Evolutionary conservation across 306 rosid species (phyloP), one percentile per base, ranked within the genome.

Genomic region (Cicer judaicum): DNA sequence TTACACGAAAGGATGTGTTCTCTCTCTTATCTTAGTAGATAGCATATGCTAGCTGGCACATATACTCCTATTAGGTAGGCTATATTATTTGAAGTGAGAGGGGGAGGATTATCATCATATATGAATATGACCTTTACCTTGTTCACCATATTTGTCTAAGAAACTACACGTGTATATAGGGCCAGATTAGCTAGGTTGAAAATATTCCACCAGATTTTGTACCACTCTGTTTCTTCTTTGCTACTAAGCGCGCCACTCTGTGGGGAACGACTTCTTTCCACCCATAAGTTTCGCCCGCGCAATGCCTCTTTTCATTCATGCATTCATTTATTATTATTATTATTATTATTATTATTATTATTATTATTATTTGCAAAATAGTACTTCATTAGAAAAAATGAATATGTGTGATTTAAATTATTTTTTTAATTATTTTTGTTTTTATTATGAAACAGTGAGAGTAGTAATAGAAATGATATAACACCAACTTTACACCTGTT

Each of bases 261-360:
- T 70, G 67, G 84, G 82, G 80, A 64, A 82, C 72, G 73, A 72
- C 85, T 76, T 73, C 78, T 76, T 74, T 84, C 19, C 86, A 84
- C 86, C 78, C 88, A 84, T 76, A 73, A 82, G 86, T 88, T 86
- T 84, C 82, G 87, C 84, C 78, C 73, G 78, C 55, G 44, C 84
- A 67, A 76, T 56, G 86, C 65, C 79, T 72, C 56, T 76, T 55
- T 24, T n/a, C n/a, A n/a, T n/a, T n/a, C n/a, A n/a, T n/a, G n/a
- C n/a, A n/a, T 21, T 21, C 1, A 19, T 0, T 54, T 24, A 52
- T 52, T 16, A 18, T 15, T 54, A 18, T n/a, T n/a, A n/a, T n/a
- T n/a, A n/a, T n/a, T n/a, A n/a, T n/a, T n/a, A n/a, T n/a, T n/a
- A n/a, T n/a, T n/a, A n/a, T n/a, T n/a, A n/a, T n/a, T n/a, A n/a